Evolutionary conservation across 2,329 filamentous ascomycete genomes (phyloP).

Genomic region (Cyphellophora attinorum): DNA sequence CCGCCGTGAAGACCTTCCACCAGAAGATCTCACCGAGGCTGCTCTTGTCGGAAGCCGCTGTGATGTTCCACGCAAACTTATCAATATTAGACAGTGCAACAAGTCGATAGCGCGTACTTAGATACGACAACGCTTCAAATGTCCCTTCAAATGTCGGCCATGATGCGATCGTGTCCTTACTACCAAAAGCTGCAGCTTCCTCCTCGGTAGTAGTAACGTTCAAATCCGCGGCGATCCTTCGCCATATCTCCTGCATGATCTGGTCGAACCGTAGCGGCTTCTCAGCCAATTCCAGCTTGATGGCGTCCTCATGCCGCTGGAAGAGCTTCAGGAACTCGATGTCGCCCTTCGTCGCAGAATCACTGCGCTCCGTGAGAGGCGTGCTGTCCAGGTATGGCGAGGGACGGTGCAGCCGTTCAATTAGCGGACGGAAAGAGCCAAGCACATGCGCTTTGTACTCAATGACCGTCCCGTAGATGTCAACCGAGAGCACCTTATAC

Average conservation of each 20-base stretch:
- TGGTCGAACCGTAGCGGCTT: constrained; percentile 52
- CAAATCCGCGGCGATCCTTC: constrained; percentile 23
- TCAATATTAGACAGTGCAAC: constrained; percentile 51
- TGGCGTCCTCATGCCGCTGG: constrained; percentile 37
- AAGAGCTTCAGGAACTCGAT: constrained; percentile 35
- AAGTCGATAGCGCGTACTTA: constrained; percentile 44
- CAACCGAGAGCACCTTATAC: constrained; percentile 53
- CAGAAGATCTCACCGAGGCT: constrained; percentile 49
- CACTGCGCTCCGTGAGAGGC: constrained; percentile 10
- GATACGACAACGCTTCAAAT: constrained; percentile 39
- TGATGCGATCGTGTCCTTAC: constrained; percentile 28
- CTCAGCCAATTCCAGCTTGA: constrained; percentile 34
- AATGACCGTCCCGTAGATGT: constrained; percentile 71
- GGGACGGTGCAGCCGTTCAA: constrained; percentile 12
- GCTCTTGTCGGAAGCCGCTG: constrained; percentile 37
- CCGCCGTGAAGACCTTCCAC: constrained; percentile 45
- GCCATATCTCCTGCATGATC: constrained; percentile 43
- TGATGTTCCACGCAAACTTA: constrained; percentile 36
- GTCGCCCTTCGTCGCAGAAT: constrained; percentile 14
- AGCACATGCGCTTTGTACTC: constrained; percentile 64
- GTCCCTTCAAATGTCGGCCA: constrained; percentile 53
- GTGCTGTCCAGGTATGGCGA: constrained; percentile 21
- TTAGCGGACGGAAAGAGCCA: constrained; percentile 37
- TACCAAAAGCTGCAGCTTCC: constrained; percentile 39
- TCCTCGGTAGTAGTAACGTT: constrained; percentile 11